Evolutionary conservation across 345 rosid genomes (phyloP), one percentile per base, ranked within the genome.

Genomic region (Eucalyptus regnans): DNA sequence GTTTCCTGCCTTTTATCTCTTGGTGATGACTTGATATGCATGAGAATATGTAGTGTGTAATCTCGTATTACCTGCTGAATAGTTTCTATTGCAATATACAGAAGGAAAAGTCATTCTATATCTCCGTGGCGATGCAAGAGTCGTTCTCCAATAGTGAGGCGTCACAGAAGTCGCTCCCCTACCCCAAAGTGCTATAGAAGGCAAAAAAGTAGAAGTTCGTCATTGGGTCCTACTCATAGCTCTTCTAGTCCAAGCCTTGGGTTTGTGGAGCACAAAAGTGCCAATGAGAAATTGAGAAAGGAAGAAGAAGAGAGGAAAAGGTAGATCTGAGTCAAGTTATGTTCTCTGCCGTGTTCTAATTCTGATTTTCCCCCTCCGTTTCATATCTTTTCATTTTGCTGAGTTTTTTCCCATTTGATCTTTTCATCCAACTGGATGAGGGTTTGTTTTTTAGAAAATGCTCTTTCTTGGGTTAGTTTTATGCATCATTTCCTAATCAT

Each of bases 261-360:
- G 88, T 92, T 92, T 84, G 89, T 93, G 90, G 97, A 97, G 92
- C 93, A 80, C 86, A 97, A 93, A 92, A 94, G 90, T 94, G 95
- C 91, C 79, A 93, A 79, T 92, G 96, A 95, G 93, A 94, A 94
- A 90, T 87, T 94, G 92, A 95, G 91, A 92, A 94, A 93, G 92
- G 98, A 96, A 92, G 99, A 95, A 90, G 99, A 96, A 92, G 96
- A 95, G 92, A 96, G 93, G 91, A 98, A 93, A 94, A 97, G 99
- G 99, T 97, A 95, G 87, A 43, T 41, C 33, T 48, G 18, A 22
- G 50, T 87, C 43, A 60, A 87, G 29, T 56, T 80, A 48, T 46
- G 31, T 50, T 84, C 56, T 43, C 54, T 88, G 56, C 20, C 20
- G n/a, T 23, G 46, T 86, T 62, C 33, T 60, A 31, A 48, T 48